Evolutionary conservation across 2,329 filamentous ascomycete genomes (phyloP).

Genomic region (Teratosphaeria zuluensis): DNA sequence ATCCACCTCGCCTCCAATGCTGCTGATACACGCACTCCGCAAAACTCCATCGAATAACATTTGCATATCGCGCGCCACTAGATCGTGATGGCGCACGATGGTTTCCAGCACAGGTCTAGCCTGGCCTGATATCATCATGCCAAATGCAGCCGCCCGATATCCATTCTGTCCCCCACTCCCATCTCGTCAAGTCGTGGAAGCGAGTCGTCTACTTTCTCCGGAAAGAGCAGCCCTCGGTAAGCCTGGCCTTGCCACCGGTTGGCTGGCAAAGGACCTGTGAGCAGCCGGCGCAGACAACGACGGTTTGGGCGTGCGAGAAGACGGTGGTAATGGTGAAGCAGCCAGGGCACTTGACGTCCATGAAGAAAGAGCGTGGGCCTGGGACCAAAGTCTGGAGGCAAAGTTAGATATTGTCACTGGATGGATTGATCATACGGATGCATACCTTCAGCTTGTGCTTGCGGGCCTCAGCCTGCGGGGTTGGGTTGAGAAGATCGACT

Average conservation of each 20-base stretch:
- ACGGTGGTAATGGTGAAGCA: slow-evolving; percentile 99
- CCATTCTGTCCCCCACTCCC: not conserved
- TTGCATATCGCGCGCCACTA: slow-evolving; percentile 2
- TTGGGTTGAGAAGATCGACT: slow-evolving; percentile 99
- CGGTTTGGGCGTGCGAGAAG: slow-evolving; percentile 99
- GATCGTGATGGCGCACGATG: slow-evolving; percentile 1
- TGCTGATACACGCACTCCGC: slow-evolving; percentile 9
- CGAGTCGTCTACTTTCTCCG: slow-evolving; percentile 81
- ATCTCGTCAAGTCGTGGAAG: slow-evolving; percentile 5
- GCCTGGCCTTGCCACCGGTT: slow-evolving; percentile 95
- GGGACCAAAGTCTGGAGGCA: slow-evolving; percentile 59
- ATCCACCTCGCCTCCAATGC: slow-evolving; percentile 23
- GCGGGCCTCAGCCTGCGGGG: slow-evolving; percentile 92
- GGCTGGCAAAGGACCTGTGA: slow-evolving; percentile 99
- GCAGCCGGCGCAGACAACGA: slow-evolving; percentile 99
- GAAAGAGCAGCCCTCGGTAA: slow-evolving; percentile 99
- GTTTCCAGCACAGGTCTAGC: not conserved
- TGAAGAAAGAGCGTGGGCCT: slow-evolving; percentile 98
- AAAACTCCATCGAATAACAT: slow-evolving; percentile 1
- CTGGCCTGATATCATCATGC: not conserved
- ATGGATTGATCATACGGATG: slow-evolving; percentile 8
- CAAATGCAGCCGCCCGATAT: not conserved
- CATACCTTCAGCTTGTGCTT: slow-evolving; percentile 99
- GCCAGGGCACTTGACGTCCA: slow-evolving; percentile 99
- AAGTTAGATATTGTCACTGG: not conserved